These are phyloP conservation scores for Bothriochloa decipiens DNA, from an alignment of 176 grass and related monocot species.

Conservation along the genomic window DNA sequence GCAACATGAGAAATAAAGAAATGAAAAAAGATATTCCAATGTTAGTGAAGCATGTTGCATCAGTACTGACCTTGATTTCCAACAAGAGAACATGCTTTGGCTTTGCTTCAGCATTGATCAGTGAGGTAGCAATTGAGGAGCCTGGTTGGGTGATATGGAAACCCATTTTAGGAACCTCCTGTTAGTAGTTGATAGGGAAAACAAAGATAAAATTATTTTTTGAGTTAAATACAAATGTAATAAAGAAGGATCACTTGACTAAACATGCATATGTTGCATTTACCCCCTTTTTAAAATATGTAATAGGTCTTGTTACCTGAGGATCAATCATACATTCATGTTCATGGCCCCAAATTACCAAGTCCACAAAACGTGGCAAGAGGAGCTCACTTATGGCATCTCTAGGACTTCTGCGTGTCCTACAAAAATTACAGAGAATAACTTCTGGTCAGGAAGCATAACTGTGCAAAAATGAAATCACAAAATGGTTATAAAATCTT, in stretches of 20 bases:
- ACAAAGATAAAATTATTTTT: not conserved
- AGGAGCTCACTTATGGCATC: conserved; percentile 72
- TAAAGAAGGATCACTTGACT: not conserved
- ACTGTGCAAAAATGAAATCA: not conserved
- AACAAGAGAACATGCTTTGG: conserved; percentile 76
- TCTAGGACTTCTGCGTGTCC: conserved; percentile 49
- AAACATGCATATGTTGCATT: not conserved
- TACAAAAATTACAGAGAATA: conserved; percentile 33
- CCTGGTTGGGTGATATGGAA: conserved; percentile 93
- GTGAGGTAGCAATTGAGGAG: conserved; percentile 79
- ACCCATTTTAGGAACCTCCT: conserved; percentile 81
- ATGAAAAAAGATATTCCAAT: not conserved
- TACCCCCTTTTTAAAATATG: not conserved
- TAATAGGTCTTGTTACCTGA: conserved; percentile 50
- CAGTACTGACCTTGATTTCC: conserved; percentile 75
- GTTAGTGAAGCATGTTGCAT: conserved; percentile 6
- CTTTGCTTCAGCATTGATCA: conserved; percentile 73
- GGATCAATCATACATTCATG: conserved; percentile 86
- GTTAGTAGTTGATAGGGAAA: conserved; percentile 17
- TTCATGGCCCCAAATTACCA: conserved; percentile 90
- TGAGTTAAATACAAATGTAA: not conserved
- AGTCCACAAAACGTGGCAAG: conserved; percentile 74
- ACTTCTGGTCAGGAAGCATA: not conserved
- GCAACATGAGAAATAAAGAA: conserved; percentile 34
- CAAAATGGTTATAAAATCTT: not conserved